Base-by-base conservation (phyloP, 176 grass and related monocot genomes). In the Leersia perrieri region DNA sequence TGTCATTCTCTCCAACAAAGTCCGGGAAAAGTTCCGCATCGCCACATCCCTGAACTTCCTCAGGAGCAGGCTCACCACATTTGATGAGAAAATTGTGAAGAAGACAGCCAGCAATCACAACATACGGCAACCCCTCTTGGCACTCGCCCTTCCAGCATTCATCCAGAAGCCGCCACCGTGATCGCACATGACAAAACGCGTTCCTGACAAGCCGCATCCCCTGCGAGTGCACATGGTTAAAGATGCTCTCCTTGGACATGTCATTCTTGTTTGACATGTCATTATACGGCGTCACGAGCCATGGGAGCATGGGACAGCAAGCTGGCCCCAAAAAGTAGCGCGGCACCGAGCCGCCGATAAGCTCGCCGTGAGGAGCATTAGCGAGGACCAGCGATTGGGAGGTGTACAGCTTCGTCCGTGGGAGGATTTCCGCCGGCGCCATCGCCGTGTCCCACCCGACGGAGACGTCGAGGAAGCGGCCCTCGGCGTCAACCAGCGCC, bases 21-120 rank as follows among this genome's bases (percentile, higher is more conserved):
- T 93, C 90, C 9, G 1, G 47, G 84, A 95, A 98, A 15, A 29
- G 28, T 22, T 77, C 82, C 25, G 69, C 77, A n/a, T 74, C 68
- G 20, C 49, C 32, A 40, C 53, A 7, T 25, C 23, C 68, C 6
- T 83, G 61, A 62, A 71, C 81, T 58, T 33, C 69, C 16, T 86
- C 88, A 26, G 55, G 72, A 74, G 86, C 63, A 0, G 84, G 88
- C 41, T 95, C 96, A 8, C 87, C 86, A 4, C 79, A 82, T 68
- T 86, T 89, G 23, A 87, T 74, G n/a, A 98, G 89, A 27, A 89
- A 98, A 26, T 98, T 95, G 57, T 98, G 96, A 66, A 98, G 96
- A 72, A 98, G 90, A 49, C 92, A 93, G 1, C 90, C 74, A 0
- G 90, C 83, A 1, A 91, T 76, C 25, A 98, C 86, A 23, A 93